Evolutionary conservation across 139 green algal species (phyloP), one percentile per base, ranked within the genome.

Genomic region (Dunaliella sp.): DNA sequence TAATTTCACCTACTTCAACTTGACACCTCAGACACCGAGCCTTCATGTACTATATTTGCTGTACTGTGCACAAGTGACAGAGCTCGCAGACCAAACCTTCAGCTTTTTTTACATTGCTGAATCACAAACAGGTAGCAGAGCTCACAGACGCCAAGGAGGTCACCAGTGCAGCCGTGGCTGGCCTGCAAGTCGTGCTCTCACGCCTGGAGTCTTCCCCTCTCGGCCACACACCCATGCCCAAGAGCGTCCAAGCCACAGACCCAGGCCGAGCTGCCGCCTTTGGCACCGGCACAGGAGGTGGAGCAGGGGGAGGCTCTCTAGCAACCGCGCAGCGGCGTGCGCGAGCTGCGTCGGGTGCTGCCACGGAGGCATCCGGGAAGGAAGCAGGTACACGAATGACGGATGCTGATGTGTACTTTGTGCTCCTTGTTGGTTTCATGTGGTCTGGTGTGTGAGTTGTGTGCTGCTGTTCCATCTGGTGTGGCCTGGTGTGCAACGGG

Each of bases 181-280:
- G 86, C 34, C 87, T 95, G 73, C 89, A 95, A 77, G 80, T 59
- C 1, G 93, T 89, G 31, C 88, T 95, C 0, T 84, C 84, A 24
- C 84, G 86, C 28, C 90, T 94, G 1, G 91, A 94, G 37, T 35
- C 84, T 7, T 80, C 85, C 25, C 83, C 86, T 16, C 16, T 65
- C 7, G 48, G 48, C 48, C 7, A 7, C 48, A 65, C 48, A 16
- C 48, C 48, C 48, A 16, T 65, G 7, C 48, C 48, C 48, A 65
- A 65, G 48, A 65, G 7, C 16, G n/a, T n/a, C n/a, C n/a, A n/a
- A n/a, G 7, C 48, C 7, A 65, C 48, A 65, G 48, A 65, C 48
- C 16, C 16, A 16, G 48, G 48, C 48, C 7, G 48, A 16, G 48
- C 48, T 65, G 48, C 48, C 7, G 16, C 25, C 37, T 34, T n/a